Base-by-base conservation (phyloP, 495 filamentous ascomycete genomes). In the Aspergillus steynii region DNA sequence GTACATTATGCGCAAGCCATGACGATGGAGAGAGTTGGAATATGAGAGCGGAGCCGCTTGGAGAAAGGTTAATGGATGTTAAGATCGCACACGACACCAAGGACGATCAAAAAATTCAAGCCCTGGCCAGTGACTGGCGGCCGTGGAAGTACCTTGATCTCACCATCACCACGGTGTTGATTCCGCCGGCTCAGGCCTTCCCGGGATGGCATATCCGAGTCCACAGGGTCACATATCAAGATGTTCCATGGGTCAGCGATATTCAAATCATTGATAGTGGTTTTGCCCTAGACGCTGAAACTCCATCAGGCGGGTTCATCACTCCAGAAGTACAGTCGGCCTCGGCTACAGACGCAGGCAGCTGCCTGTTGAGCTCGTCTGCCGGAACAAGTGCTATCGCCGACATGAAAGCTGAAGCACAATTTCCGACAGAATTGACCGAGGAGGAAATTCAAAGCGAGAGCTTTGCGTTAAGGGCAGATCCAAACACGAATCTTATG, bases 401-500 rank as follows among this genome's bases (percentile, higher is more conserved):
- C 20, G 60, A 62, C 32, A 14, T 58, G 27, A 62, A 20, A 32
- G 9, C 47, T 29, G 46, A 14, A 50, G 25, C 48, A 47, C 6
- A 34, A 34, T 20, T 20, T 20, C 31, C 1, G 31, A 9, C 31
- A 34, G 31, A 7, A 34, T 34, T 34, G 5, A 34, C 31, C 6
- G 6, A 34, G 31, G 4, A 4, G 37, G 10, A 28, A 7, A 0
- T 46, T 8, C 1, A 27, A 9, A 20, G 60, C 42, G 42, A 54
- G 55, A 37, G 34, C 51, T 46, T 55, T 20, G 48, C 48, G 20
- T 48, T 67, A 2, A 63, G 54, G 25, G 49, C 58, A 0, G 65
- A 67, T 29, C 65, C 65, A 26, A 67, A 64, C 47, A 61, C 65
- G 5, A 67, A 67, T 29, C 34, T 67, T 5, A 56, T 67, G 25